Evolutionary conservation across 2,329 filamentous ascomycete species (phyloP).

Genomic region (Colletotrichum tropicale): DNA sequence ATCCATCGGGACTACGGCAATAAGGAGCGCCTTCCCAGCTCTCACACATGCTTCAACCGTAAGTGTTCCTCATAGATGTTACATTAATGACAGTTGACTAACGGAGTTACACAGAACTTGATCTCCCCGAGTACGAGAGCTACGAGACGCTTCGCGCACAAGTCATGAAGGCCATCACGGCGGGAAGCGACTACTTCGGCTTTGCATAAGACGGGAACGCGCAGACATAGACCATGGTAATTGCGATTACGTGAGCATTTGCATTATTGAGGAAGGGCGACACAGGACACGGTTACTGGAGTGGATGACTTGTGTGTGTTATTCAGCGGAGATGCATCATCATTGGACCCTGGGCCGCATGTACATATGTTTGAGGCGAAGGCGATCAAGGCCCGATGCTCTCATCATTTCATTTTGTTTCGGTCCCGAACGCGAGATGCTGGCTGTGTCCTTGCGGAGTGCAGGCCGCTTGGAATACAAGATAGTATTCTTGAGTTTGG

Average conservation of each 20-base stretch:
- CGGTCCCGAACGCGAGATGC: background rate
- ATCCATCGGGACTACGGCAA: slow-evolving; percentile 97
- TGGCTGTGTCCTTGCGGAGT: background rate
- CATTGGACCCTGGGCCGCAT: background rate
- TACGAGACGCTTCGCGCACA: slow-evolving; percentile 90
- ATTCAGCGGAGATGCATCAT: slow-evolving; percentile 1
- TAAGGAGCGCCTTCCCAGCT: slow-evolving; percentile 93
- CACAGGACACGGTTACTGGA: slow-evolving; percentile 4
- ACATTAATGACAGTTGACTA: background rate
- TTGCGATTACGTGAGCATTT: slow-evolving; percentile 17
- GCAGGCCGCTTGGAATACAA: background rate
- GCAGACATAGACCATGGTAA: slow-evolving; percentile 9
- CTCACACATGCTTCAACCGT: slow-evolving; percentile 99
- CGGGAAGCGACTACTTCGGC: slow-evolving; percentile 95
- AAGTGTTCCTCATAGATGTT: slow-evolving; percentile 50
- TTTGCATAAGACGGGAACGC: slow-evolving; percentile 71
- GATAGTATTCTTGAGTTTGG: background rate
- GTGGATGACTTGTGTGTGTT: slow-evolving; percentile 4
- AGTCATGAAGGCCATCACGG: slow-evolving; percentile 94
- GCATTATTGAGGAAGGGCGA: slow-evolving; percentile 11
- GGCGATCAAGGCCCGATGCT: background rate
- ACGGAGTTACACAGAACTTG: slow-evolving; percentile 72
- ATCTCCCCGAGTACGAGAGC: slow-evolving; percentile 96
- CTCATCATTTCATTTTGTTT: background rate
- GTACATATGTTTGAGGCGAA: slow-evolving; percentile 5